Base-by-base conservation (phyloP, 257 asterid genomes). In the Nicotiana sylvestris region DNA sequence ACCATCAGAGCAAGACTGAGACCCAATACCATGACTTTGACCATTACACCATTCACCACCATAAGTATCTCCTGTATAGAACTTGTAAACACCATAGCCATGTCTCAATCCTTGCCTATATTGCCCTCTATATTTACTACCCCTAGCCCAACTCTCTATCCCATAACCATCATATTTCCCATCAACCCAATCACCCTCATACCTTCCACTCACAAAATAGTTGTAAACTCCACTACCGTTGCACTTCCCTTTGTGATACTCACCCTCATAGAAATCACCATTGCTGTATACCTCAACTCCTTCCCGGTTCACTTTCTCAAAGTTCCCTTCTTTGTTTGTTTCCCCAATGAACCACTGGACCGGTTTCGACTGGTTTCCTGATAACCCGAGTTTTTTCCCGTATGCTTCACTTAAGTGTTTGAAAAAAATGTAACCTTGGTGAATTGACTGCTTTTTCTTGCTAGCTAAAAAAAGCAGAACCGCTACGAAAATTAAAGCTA, bases 341-440 rank as follows among this genome's bases (percentile, higher is more conserved):
- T 93, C 97, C 17, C 98, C 97, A 18, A 93, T 93, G 87, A 88
- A 92, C 98, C 98, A 94, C 11, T 89, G 91, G 10, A 94, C 97
- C 76, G 96, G 93, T 78, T 94, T 89, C 37, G 97, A 82, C 33
- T 87, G 86, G 25, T 74, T 82, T 55, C 83, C 85, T 27, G 93
- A 86, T 16, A 90, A 83, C 33, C 93, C 90, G 15, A 90, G 55
- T 67, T 76, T 88, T 18, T 81, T 83, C 0, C 88, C 90, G 55
- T 49, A 86, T 27, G 81, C 90, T 33, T 86, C 92, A 53, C 82
- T 87, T 51, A 78, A 76, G 35, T 89, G 90, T 88, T 87, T 90
- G 33, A 82, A 56, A 56, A 83, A 51, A 66, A 32, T 76, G 17
- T 92, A 82, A 49, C 85, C 89, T 9, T 85, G 83, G 27, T 81